Conservation (phyloP, 2,329 filamentous ascomycete genomes). For the Penicillium nordicum region DNA sequence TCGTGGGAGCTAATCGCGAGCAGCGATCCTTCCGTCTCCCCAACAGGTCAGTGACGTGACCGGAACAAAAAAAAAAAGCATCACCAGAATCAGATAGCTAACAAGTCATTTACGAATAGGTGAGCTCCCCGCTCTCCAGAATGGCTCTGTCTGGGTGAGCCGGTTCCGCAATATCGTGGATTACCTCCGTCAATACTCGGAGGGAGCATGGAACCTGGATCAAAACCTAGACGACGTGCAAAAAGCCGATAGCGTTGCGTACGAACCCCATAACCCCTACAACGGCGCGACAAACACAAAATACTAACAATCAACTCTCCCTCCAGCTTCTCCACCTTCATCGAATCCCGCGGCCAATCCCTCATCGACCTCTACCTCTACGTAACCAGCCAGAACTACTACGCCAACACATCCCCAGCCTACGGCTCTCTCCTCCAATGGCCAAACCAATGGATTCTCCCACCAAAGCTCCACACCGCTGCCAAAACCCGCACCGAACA, state of each 20-base stretch:
- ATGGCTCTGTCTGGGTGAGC: conserved; percentile 53
- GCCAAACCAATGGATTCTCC: conserved; percentile 83
- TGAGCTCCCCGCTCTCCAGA: conserved; percentile 56
- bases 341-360: conserved; percentile 70
- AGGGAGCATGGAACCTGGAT: conserved; percentile 50
- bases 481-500: conserved; percentile 69
- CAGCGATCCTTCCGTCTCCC: conserved; percentile 68
- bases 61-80: background rate
- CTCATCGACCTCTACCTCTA: conserved; percentile 86
- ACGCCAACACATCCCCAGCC: conserved; percentile 69
- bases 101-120: conserved; percentile 35
- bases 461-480: conserved; percentile 65
- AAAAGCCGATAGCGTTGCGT: conserved; percentile 51
- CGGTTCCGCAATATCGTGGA: conserved; percentile 54
- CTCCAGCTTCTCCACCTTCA: conserved; percentile 58
- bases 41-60: conserved; percentile 59
- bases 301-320: conserved; percentile 1
- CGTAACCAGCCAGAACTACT: conserved; percentile 85
- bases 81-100: background rate
- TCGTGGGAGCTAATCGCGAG: conserved; percentile 70
- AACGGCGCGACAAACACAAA: background rate
- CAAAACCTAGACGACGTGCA: conserved; percentile 40
- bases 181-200: conserved; percentile 48
- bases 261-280: conserved; percentile 15
- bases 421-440: conserved; percentile 78